Conservation (phyloP, 1,284 basidiomycete genomes). For the Ustilago curta region DNA sequence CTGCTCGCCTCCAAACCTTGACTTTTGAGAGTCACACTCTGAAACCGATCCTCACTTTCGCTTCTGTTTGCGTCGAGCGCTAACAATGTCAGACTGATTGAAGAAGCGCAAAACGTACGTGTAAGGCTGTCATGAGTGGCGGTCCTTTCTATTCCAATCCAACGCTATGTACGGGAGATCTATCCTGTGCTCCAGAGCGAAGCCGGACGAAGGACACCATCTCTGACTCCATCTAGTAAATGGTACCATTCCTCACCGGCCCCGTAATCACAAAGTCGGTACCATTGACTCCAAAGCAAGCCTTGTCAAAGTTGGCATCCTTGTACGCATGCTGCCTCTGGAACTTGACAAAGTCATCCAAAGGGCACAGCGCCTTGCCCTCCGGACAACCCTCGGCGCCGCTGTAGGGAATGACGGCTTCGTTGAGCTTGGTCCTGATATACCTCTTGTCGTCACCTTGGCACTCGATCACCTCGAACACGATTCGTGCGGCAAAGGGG, state of each 20-base stretch:
- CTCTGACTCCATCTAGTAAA: too few relatives aligned
- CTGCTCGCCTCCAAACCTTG: too few relatives aligned
- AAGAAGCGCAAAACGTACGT: too few relatives aligned
- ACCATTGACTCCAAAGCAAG: conserved; percentile 60
- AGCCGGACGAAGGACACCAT: too few relatives aligned
- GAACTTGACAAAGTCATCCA: conserved; percentile 77
- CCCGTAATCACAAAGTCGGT: conserved; percentile 58
- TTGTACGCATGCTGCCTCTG: conserved; percentile 50
- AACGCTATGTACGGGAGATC: background rate
- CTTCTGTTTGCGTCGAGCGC: too few relatives aligned
- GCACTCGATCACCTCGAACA: conserved; percentile 58
- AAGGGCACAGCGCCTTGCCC: conserved; percentile 82
- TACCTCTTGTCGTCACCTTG: conserved; percentile 71
- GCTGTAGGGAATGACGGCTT: conserved; percentile 84
- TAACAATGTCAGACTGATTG: too few relatives aligned
- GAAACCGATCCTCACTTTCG: too few relatives aligned
- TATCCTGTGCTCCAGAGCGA: background rate
- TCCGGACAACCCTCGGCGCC: conserved; percentile 77
- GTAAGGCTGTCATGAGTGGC: too few relatives aligned
- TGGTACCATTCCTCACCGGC: conserved; percentile 51
- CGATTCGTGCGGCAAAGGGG: conserved; percentile 56
- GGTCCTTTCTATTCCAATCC: background rate
- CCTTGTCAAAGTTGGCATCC: conserved; percentile 59
- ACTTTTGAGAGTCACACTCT: too few relatives aligned
- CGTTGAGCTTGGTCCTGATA: conserved; percentile 85